Evolutionary conservation across 140 eudicot species (phyloP), one percentile per base, ranked within the genome.

Genomic region (Stevia rebaudiana): DNA sequence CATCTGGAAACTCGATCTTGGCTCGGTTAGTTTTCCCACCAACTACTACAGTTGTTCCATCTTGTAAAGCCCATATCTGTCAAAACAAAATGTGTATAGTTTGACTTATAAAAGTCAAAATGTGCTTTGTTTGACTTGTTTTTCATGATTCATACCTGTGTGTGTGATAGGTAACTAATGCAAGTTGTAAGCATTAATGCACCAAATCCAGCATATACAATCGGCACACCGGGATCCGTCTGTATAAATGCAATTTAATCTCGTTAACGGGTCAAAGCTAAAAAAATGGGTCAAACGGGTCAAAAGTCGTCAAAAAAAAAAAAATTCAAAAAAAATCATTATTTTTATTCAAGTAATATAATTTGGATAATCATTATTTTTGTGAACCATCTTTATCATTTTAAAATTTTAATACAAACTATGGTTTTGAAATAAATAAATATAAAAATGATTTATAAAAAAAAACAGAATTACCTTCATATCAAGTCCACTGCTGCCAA

Each of bases 61-160:
- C 99, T 94, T 94, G 99, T 69, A 94, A 76, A 12, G 95, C 99
- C 99, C 97, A 94, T 66, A 88, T 67, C 99, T 94, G 71, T 54
- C 23, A 22, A 47, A 47, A 31, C 63, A 16, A 36, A 61, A 61
- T 21, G 16, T 57, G 22, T 5, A 23, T 8, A 8, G 7, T 48
- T 71, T 11, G 55, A 59, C 41, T 44, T 48, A 74, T 39, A 24
- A 19, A 57, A 21, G 57, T 25, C 28, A 48, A 46, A 40, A 40
- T 22, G 19, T 49, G 35, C n/a, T 43, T 22, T 11, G 16, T 64
- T 44, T 33, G 54, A 43, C 44, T 15, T 23, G 43, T 43, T 53
- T 53, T 43, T 22, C 41, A n/a, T 3, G 54, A 50, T 61, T 48
- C 59, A 11, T 71, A 94, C 97, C 97, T 94, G 99, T 60, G 97